These are phyloP conservation scores for Globisporangium takayamanum DNA, from an alignment of 352 stramenopile genomes.

Conservation along the genomic window DNA sequence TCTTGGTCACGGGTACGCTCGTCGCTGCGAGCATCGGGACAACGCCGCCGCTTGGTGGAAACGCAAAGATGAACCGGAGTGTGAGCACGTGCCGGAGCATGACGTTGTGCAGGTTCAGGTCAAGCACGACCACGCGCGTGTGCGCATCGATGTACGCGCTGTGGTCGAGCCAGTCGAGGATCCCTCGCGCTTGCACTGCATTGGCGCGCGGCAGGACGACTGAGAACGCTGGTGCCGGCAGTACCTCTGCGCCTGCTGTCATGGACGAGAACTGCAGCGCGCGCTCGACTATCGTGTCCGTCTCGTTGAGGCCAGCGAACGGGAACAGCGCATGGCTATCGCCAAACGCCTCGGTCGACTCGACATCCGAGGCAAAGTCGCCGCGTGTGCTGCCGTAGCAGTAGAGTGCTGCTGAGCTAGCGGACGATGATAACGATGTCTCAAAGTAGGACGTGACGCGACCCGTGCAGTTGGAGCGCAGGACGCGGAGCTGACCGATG, in stretches of 20 bases:
- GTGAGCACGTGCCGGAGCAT: slow-evolving; percentile 35
- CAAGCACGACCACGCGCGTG: slow-evolving; percentile 36
- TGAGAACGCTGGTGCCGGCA: slow-evolving; percentile 39
- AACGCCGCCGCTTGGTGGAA: slow-evolving; percentile 33
- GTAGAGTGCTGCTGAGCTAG: neutral
- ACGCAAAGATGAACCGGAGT: slow-evolving; percentile 42
- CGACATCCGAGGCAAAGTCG: slow-evolving; percentile 16
- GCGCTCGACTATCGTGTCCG: slow-evolving; percentile 24
- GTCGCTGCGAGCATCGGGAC: slow-evolving; percentile 18
- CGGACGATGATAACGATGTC: neutral
- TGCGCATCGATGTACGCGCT: slow-evolving; percentile 31
- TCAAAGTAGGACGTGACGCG: slow-evolving; percentile 26
- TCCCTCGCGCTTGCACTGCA: slow-evolving; percentile 4
- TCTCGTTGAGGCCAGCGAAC: slow-evolving; percentile 31
- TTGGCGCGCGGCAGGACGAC: slow-evolving; percentile 28
- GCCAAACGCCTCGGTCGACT: slow-evolving; percentile 17
- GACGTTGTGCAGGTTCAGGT: slow-evolving; percentile 41
- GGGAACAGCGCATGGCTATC: slow-evolving; percentile 12
- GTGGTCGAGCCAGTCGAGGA: slow-evolving; percentile 22
- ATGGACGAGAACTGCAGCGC: slow-evolving; percentile 35
- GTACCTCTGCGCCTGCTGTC: slow-evolving; percentile 14
- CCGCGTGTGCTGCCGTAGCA: slow-evolving; percentile 22
- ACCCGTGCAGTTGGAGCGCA: slow-evolving; percentile 25
- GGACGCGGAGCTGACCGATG: slow-evolving; percentile 39
- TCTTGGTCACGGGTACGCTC: slow-evolving; percentile 31